Base-by-base conservation (phyloP, 148 eudicot species). In the Dysphania ambrosioides region DNA sequence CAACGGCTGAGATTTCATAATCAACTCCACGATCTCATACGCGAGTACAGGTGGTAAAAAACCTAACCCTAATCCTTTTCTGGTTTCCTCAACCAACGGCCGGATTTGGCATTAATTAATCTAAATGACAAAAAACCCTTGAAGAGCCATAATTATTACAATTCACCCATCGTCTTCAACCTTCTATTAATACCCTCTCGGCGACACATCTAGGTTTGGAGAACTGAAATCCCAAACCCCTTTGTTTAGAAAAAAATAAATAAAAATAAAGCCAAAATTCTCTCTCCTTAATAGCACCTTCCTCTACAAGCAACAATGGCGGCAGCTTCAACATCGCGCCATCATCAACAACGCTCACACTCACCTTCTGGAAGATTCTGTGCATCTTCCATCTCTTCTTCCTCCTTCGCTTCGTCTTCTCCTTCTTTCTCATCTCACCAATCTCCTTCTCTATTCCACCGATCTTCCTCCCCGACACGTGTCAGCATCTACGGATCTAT, bases 301-400 rank as follows among this genome's bases (percentile, higher is more conserved):
- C 77, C 15, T 53, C 68, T 60, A n/a, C 26, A 72, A 78, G 71
- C 72, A 84, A 53, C 72, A 47, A 80, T 85, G 88, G 81, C 79
- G 77, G 67, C 76, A 1, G 49, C 82, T 44, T n/a, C n/a, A n/a
- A 42, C 87, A 8, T 78, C 88, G 7, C 80, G 83, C 73, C 75
- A 70, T 13, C 72, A n/a, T n/a, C n/a, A n/a, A n/a, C n/a, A 79
- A 12, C 84, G 90, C 8, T 85, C 90, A 4, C 72, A 71, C 29
- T 87, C 90, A 0, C 88, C 90, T 27, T 83, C 88, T 30, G 86
- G 86, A 66, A 82, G 80, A 31, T 87, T 87, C 79, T 87, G 88
- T 36, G 71, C 86, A 0, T 85, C 87, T 4, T 80, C 90, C 3
- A 82, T 84, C 1, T 78, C 89, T 0, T 72, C 86, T 2, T 71